These are phyloP conservation scores for Cryptococcus sp. DNA, from an alignment of 1,284 basidiomycete species.

Conservation along the genomic window DNA sequence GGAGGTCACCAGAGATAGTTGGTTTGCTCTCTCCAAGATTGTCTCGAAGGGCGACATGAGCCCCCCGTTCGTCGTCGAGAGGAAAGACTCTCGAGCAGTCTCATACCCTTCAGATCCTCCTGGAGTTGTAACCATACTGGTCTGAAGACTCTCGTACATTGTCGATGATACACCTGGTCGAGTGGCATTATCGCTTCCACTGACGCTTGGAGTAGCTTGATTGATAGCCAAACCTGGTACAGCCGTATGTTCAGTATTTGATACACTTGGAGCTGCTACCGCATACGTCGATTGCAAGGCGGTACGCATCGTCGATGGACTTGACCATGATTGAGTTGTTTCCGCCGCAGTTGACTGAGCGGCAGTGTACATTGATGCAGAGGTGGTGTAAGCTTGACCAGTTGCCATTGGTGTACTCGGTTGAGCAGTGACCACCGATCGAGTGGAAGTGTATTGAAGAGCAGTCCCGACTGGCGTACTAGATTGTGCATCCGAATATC, in stretches of 20 bases:
- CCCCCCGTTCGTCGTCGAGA: neutral
- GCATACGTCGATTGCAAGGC: neutral
- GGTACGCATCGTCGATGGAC: neutral
- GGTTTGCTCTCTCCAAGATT: neutral
- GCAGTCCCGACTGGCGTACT: neutral
- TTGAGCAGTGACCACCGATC: slow-evolving; percentile 4
- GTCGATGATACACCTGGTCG: neutral
- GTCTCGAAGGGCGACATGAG: slow-evolving; percentile 4
- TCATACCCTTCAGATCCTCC: neutral
- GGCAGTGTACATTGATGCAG: neutral
- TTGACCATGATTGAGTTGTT: neutral
- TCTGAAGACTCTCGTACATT: neutral
- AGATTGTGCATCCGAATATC: neutral
- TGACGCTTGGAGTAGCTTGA: slow-evolving; percentile 3
- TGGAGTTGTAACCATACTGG: neutral
- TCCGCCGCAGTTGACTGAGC: neutral
- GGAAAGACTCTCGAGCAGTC: neutral
- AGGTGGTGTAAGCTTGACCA: slow-evolving; percentile 3
- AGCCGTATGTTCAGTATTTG: neutral
- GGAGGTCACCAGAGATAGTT: slow-evolving; percentile 1
- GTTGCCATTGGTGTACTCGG: neutral
- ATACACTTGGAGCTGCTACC: neutral
- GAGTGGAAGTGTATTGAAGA: neutral
- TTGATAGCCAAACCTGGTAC: slow-evolving; percentile 4
- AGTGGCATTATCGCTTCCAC: neutral